Conservation (phyloP, 1,139 yeast species). For the Pneumocystis murina region DNA sequence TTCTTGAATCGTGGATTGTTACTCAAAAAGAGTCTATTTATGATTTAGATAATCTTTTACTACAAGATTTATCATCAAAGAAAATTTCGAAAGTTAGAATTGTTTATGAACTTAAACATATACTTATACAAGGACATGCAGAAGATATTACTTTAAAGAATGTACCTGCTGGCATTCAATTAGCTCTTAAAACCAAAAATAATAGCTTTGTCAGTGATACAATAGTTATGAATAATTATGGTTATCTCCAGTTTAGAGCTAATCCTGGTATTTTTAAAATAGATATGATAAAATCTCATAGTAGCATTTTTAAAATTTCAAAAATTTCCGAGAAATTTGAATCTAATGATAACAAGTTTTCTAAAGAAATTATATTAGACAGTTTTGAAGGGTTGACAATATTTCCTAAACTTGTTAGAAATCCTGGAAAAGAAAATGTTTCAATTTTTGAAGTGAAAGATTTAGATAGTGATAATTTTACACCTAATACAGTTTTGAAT, state of each 20-base stretch:
- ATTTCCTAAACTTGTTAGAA: conserved; percentile 33
- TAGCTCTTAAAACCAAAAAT: conserved; percentile 28
- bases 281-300: conserved; percentile 28
- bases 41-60: conserved; percentile 48
- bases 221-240: conserved; percentile 53
- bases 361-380: conserved; percentile 15
- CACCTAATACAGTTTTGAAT: conserved; percentile 4
- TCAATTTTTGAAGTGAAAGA: conserved; percentile 21
- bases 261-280: conserved; percentile 55
- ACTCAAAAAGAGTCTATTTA: conserved; percentile 34
- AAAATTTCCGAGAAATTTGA: conserved; percentile 8
- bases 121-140: conserved; percentile 61
- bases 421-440: conserved; percentile 29
- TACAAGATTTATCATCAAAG: conserved; percentile 21
- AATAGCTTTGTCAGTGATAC: conserved; percentile 34
- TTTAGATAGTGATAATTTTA: conserved; percentile 3
- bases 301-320: conserved; percentile 31
- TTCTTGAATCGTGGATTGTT: conserved; percentile 54
- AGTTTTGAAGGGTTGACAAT: conserved; percentile 33
- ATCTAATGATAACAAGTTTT: conserved; percentile 1
- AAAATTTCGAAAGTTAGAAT: conserved; percentile 26
- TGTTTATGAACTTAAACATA: conserved; percentile 34
- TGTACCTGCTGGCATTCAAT: conserved; percentile 39
- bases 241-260: conserved; percentile 60
- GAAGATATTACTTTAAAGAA: conserved; percentile 26